Base-by-base conservation (phyloP, 2,329 filamentous ascomycete species). In the Aureobasidium sp. region DNA sequence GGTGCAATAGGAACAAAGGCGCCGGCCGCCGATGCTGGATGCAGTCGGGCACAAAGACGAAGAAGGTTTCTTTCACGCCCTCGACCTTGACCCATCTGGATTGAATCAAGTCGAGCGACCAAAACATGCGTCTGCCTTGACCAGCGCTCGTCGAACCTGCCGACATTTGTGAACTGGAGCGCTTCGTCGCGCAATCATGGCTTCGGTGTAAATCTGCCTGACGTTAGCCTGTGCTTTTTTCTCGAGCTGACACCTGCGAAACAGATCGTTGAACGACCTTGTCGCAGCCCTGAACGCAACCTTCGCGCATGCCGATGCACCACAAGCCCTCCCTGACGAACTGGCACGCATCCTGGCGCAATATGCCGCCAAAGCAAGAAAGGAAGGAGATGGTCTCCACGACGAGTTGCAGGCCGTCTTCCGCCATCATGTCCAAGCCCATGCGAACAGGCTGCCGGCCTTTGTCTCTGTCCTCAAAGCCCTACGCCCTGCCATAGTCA, bases 371-470 rank as follows among this genome's bases (percentile, higher is more conserved):
- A 86, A 85, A 68, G 85, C 90, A 70, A 77, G 82, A 61, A 82
- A 82, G 67, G 89, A 92, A 68, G 87, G 90, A 57, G 75, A 80
- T 61, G 80, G 85, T 44, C 79, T 91, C 56, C 85, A 91, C 64
- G 88, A 91, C 44, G 89, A 91, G 67, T 79, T 94, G 8, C 76
- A 87, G 44, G 74, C 79, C 27, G 80, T 90, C 60, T 91, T 87
- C 75, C 79, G 86, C 62, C 85, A 82, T 68, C 78, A 84, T 66
- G 82, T 92, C 63, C 78, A 79, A 27, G 80, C 81, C 37, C 78
- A 79, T 27, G 76, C 82, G 2, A 72, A 80, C 56, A 82, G 84
- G 66, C 82, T 83, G 70, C 84, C 82, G 6, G 76, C 84, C n/a
- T 94, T 92, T 73, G 78, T 92, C 19, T 81, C 82, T 54, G 80